Percentiles rank a stretch among this genome's conserved stretches.
Evolutionary conservation across 352 stramenopile species (phyloP).

Genomic region (Phytophthora agathidicida): DNA sequence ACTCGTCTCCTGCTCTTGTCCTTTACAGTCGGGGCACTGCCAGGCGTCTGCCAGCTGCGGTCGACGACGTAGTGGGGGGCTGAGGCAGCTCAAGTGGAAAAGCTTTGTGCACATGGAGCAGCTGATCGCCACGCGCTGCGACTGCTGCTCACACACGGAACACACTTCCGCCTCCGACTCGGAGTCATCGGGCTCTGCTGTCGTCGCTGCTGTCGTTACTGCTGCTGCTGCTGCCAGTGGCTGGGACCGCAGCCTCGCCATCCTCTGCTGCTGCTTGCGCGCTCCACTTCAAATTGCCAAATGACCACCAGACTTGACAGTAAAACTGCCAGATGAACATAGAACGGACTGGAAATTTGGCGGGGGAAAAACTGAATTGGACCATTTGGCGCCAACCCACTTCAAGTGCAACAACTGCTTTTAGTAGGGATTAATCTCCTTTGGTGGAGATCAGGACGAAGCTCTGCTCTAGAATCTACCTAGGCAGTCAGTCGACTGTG

Average conservation of each 20-base stretch:
- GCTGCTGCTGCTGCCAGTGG: not conserved
- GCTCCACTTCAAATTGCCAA: slow-evolving; percentile 33
- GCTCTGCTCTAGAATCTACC: too few relatives aligned
- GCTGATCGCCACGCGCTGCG: slow-evolving; percentile 48
- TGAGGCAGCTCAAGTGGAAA: slow-evolving; percentile 68
- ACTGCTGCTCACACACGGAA: slow-evolving; percentile 41
- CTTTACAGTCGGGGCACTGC: slow-evolving; percentile 47
- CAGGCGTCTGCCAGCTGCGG: slow-evolving; percentile 44
- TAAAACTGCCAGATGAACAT: slow-evolving; percentile 6
- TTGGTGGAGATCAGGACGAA: too few relatives aligned
- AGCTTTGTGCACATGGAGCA: slow-evolving; percentile 45
- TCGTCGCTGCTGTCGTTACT: too few relatives aligned
- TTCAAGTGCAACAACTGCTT: slow-evolving; percentile 3
- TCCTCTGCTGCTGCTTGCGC: slow-evolving; percentile 7
- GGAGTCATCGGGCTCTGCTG: slow-evolving; percentile 1
- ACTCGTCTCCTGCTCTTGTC: not conserved
- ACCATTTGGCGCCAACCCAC: slow-evolving; percentile 14
- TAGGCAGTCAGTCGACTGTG: too few relatives aligned
- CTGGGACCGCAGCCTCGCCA: slow-evolving; percentile 27
- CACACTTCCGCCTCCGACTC: slow-evolving; percentile 31
- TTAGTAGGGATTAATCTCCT: not conserved
- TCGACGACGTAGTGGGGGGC: slow-evolving; percentile 53
- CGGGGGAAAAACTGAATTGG: slow-evolving; percentile 6
- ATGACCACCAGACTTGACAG: slow-evolving; percentile 5
- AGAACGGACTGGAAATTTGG: slow-evolving; percentile 21